Conservation (phyloP, 345 rosid species). For the Acer campestre region DNA sequence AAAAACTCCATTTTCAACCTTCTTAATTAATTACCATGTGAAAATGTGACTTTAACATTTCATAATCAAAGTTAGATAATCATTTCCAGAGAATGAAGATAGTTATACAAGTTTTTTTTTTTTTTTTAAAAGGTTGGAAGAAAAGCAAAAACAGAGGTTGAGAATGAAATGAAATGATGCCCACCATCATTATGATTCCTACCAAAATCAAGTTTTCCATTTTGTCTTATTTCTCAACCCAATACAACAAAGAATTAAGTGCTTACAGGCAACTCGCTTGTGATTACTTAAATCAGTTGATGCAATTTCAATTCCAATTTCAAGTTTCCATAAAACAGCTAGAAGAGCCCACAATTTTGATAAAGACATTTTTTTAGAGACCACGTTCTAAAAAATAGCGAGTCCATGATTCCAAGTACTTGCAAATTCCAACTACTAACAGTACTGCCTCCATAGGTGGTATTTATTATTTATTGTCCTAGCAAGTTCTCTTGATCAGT, state of each 20-base stretch:
- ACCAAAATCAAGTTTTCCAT: background rate
- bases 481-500: background rate
- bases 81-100: background rate
- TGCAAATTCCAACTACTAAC: background rate
- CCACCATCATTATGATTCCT: background rate
- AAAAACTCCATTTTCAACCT: too few species aligned
- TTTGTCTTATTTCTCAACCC: background rate
- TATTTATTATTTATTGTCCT: background rate
- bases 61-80: background rate
- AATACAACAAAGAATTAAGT: background rate
- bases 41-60: too few species aligned
- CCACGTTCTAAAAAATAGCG: background rate
- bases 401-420: background rate
- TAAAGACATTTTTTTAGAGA: background rate
- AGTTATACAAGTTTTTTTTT: background rate
- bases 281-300: too few species aligned
- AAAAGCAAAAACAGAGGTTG: background rate
- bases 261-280: too few species aligned
- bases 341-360: background rate
- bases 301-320: background rate
- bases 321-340: background rate
- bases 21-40: too few species aligned
- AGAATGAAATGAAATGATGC: background rate
- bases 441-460: background rate
- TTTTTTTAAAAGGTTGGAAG: background rate